Base-by-base conservation (phyloP, 2,329 filamentous ascomycete species). In the Celoporthe dispersa region DNA sequence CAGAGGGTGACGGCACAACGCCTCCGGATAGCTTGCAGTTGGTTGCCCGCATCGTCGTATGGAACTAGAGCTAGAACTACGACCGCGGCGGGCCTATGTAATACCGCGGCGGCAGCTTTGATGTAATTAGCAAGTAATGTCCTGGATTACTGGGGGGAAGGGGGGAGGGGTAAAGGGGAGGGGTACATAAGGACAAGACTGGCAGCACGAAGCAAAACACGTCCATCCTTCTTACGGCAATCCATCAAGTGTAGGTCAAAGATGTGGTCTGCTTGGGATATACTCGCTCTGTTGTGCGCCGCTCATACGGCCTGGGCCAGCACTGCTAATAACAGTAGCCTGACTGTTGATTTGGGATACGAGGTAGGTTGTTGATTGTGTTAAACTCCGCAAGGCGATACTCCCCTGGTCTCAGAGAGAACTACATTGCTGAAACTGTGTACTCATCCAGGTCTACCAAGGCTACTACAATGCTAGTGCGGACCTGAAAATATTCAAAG, bases 391-490 rank as follows among this genome's bases (percentile, higher is more conserved):
- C 8, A 5, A 60, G 16, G 22, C 33, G 22, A 48, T 22, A 6
- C 25, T 9, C 7, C 28, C 3, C 31, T 59, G 14, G 55, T 35
- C 25, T 59, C 25, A 35, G 7, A 33, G 1, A 5, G 22, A 19
- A 48, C 19, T 48, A 48, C 9, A n/a, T 19, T 44, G 31, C 33
- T 59, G 19, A 37, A 35, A 35, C 3, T 60, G 1, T n/a, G 25
- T 7, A 22, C 6, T 33, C 19, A 60, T 4, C 16, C 25, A 64
- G 62, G 19, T 64, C 7, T 68, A 68, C 14, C 11, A 57, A 22
- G 67, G 67, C 19, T 68, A 68, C n/a, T 60, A 64, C n/a, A 68
- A 68, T 37, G 35, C 59, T 19, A 64, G 48, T 16, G 33, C 67
- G 2, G 16, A 59, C 14, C 22, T 65, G 28, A 68, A 68, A 7